These are phyloP conservation scores for Quercus ilex DNA, from an alignment of 306 rosid genomes.

Conservation along the genomic window DNA sequence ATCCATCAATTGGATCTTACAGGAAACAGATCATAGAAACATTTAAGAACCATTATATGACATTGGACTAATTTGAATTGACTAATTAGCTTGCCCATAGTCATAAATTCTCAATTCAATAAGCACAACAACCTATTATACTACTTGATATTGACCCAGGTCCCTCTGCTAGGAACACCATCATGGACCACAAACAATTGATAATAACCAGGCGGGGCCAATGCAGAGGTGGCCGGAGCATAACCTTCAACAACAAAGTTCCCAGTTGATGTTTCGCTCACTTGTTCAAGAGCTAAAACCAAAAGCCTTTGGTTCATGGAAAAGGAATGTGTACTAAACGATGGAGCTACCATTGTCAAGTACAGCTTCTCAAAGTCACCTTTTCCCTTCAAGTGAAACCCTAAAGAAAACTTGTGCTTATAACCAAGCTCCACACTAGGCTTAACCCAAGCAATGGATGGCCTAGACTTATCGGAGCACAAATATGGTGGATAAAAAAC, in stretches of 20 bases:
- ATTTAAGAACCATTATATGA: too few relatives aligned
- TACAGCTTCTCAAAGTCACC: not conserved
- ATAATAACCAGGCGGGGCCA: conserved; percentile 37
- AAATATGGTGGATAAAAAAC: conserved; percentile 27
- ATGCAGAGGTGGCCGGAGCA: conserved; percentile 21
- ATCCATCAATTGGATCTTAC: too few relatives aligned
- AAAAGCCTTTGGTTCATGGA: conserved; percentile 39
- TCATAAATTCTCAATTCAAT: not conserved
- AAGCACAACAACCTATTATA: not conserved
- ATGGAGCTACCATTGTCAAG: conserved; percentile 35
- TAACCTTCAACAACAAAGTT: conserved; percentile 6
- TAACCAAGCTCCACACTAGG: conserved; percentile 15
- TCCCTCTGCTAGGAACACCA: conserved; percentile 29
- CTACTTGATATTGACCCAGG: conserved; percentile 20
- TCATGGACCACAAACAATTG: conserved; percentile 28
- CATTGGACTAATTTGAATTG: too few relatives aligned
- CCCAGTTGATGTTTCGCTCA: not conserved
- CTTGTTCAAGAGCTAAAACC: conserved; percentile 16
- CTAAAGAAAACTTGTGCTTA: not conserved
- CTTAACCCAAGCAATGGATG: conserved; percentile 7
- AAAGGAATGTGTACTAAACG: conserved; percentile 35
- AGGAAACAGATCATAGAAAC: too few relatives aligned
- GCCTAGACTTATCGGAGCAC: conserved; percentile 11
- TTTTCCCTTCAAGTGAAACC: not conserved
- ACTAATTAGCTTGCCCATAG: too few relatives aligned